A percentile compares a stretch with the other conserved stretches of the same genome.
phyloP scores from a whole-genome alignment of 2,329 filamentous ascomycete genomes.

The Ceratocystis harringtonii region DNA sequence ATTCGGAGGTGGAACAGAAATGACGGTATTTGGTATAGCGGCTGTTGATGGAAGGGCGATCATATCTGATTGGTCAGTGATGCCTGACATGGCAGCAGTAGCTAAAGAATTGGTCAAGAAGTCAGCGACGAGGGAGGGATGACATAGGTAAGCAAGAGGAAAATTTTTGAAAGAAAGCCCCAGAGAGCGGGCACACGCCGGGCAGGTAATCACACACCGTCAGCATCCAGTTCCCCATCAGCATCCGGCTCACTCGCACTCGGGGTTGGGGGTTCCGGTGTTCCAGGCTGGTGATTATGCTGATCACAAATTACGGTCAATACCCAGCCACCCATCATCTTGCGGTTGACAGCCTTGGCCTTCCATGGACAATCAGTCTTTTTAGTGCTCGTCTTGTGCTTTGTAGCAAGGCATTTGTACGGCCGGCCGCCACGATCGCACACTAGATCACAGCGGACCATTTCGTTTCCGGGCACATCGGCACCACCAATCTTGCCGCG shows the following conservation, averaged over 20 bases:
- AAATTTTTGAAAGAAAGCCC: neutral
- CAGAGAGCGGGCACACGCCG: neutral
- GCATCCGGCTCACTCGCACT: conserved; percentile 25
- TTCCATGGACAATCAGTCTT: conserved; percentile 34
- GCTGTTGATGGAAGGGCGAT: conserved; percentile 1
- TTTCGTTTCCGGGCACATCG: conserved; percentile 29
- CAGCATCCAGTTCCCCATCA: conserved; percentile 21
- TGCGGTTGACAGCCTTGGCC: conserved; percentile 31
- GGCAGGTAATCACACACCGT: conserved; percentile 13
- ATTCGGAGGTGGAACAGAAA: neutral
- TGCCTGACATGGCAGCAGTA: neutral
- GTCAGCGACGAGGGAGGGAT: neutral
- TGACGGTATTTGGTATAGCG: neutral
- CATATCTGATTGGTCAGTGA: conserved; percentile 10
- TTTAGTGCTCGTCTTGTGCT: conserved; percentile 33
- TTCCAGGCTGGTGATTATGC: conserved; percentile 32
- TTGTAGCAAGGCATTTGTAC: conserved; percentile 31
- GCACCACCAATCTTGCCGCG: conserved; percentile 29
- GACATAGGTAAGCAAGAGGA: neutral
- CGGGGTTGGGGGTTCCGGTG: conserved; percentile 29
- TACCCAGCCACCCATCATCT: conserved; percentile 31
- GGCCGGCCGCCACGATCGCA: conserved; percentile 31
- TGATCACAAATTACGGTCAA: conserved; percentile 31
- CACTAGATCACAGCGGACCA: conserved; percentile 32
- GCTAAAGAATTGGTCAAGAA: conserved; percentile 1